Conservation (phyloP, 225 moss, liverwort and hornwort genomes). For the Pleurozium schreberi region DNA sequence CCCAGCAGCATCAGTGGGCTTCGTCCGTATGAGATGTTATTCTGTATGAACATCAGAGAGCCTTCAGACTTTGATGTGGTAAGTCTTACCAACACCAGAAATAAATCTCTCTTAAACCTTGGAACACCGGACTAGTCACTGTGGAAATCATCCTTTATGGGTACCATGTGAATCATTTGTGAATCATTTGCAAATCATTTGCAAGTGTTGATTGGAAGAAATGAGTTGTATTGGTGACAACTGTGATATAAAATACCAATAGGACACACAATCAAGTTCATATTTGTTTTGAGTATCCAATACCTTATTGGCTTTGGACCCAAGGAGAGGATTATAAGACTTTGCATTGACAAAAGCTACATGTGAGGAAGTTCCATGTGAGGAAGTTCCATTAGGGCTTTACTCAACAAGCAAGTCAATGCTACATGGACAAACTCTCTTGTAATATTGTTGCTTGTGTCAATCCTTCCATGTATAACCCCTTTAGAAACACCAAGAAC, state of each 20-base stretch:
- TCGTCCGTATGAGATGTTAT: slow-evolving; percentile 55
- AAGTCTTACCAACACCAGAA: not conserved
- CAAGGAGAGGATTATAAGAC: not conserved
- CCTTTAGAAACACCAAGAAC: not conserved
- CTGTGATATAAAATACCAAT: too few species aligned
- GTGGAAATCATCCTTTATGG: not conserved
- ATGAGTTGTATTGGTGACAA: too few species aligned
- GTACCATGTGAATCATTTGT: not conserved
- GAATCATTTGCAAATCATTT: too few species aligned
- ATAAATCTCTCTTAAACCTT: not conserved
- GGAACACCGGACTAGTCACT: not conserved
- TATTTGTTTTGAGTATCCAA: too few species aligned
- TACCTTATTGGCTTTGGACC: not conserved
- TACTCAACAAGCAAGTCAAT: not conserved
- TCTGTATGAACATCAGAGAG: slow-evolving; percentile 65
- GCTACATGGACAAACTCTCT: not conserved
- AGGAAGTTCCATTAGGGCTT: not conserved
- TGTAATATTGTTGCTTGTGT: accelerated
- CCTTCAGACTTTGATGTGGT: slow-evolving; percentile 77
- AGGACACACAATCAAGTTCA: not conserved
- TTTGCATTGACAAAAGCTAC: not conserved
- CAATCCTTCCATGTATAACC: not conserved
- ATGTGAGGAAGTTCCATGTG: too few species aligned
- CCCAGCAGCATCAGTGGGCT: slow-evolving; percentile 74
- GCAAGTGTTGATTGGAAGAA: too few species aligned